Evolutionary conservation across 306 rosid species (phyloP), one percentile per base, ranked within the genome.

Genomic region (Prunus mira): DNA sequence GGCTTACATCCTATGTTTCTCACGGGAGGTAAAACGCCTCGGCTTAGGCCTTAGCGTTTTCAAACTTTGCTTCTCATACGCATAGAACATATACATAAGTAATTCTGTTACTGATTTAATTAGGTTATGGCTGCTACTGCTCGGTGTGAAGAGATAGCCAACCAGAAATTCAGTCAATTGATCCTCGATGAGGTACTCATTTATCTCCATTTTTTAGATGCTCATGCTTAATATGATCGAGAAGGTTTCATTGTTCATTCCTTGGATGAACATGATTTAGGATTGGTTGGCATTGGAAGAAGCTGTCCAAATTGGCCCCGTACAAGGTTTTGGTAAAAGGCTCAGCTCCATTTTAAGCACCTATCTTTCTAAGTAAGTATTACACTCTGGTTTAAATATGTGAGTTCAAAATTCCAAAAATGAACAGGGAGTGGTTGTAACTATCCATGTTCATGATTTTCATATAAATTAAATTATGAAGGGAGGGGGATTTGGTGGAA

Each of bases 41-140:
- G 8, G 41, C 8, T 5, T 5, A 34, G 2, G 41, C 41, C 8
- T 28, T 67, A 69, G 65, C 58, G 25, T 58, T 32, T 80, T 61
- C 76, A 71, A 32, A 34, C 43, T 80, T 61, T 74, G 72, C 41
- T 73, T 61, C n/a, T 73, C 77, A 45, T 49, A 62, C 10, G 14
- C 73, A 41, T 51, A 17, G 32, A 55, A 66, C 62, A 51, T 28
- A 5, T 60, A 10, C 12, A 27, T 24, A 34, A 18, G 8, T 6
- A 34, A 34, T 34, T 34, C 22, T 12, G 0, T 18, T 6, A 14
- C 11, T 2, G 0, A 54, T 78, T 81, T 58, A 41, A 20, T 32
- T 72, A 93, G 98, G 93, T 91, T 66, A 91, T 94, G 98, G 98
- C 91, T 79, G 98, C 98, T 10, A 94, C 94, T 25, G 93, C 91